Percentiles rank a stretch among this genome's conserved stretches.
These are phyloP conservation scores for Dichotomopilus funicola DNA, from an alignment of 2,329 filamentous ascomycete species.

Conservation along the genomic window DNA sequence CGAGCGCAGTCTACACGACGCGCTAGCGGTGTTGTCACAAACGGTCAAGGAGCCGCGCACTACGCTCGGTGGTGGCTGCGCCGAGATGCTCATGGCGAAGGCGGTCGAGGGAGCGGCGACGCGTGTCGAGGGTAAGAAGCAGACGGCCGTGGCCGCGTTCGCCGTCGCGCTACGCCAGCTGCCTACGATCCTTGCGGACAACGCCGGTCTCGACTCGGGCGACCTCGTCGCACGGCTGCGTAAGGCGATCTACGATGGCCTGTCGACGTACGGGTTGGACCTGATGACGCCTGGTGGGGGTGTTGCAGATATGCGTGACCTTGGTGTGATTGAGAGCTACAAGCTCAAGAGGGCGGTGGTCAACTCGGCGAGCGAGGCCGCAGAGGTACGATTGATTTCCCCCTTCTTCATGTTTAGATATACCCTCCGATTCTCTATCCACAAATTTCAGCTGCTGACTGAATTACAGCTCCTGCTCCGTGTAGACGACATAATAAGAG, in stretches of 20 bases:
- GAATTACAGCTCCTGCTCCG: conserved; percentile 68
- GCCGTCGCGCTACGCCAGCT: conserved; percentile 84
- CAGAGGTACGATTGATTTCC: conserved; percentile 61
- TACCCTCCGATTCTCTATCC: not conserved
- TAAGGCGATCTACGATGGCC: conserved; percentile 89
- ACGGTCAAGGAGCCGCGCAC: conserved; percentile 92
- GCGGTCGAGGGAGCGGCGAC: conserved; percentile 90
- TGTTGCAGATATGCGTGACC: conserved; percentile 89
- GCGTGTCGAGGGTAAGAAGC: conserved; percentile 93
- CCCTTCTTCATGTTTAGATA: no score
- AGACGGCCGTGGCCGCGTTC: conserved; percentile 86
- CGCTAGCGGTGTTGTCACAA: conserved; percentile 90
- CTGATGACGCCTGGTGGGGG: conserved; percentile 83
- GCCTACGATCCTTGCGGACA: conserved; percentile 94
- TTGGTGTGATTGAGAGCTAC: conserved; percentile 95
- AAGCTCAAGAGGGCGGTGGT: conserved; percentile 99
- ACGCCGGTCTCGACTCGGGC: conserved; percentile 91
- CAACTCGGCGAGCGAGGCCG: conserved; percentile 89
- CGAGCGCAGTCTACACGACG: conserved; percentile 92
- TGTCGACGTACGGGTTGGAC: conserved; percentile 88
- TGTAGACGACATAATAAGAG: conserved; percentile 96
- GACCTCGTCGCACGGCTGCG: conserved; percentile 87
- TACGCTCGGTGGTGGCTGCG: conserved; percentile 89
- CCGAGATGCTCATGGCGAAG: conserved; percentile 99
- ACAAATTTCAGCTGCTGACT: conserved; percentile 20